Percentiles rank a stretch among this genome's conserved stretches.
Conservation (phyloP, 2,329 filamentous ascomycete species). For the Aspergillus proliferans region DNA sequence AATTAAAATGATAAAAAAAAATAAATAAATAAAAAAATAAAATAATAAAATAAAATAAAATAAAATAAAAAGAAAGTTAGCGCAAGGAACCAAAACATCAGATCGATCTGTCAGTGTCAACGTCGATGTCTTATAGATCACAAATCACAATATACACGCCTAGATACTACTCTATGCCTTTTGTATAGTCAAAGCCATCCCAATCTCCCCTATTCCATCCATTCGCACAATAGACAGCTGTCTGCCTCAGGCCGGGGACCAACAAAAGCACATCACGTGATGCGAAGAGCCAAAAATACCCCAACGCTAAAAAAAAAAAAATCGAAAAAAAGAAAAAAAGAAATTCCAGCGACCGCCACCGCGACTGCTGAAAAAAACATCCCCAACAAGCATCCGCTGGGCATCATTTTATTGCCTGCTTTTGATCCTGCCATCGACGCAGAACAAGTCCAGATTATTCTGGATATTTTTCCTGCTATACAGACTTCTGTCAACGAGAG, state of each 20-base stretch:
- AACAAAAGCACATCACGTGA: constrained; percentile 11
- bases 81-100: neutral
- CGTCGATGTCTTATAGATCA: neutral
- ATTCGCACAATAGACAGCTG: no score
- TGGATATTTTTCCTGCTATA: no score
- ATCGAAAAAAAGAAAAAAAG: constrained; percentile 14
- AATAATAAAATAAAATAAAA: no score
- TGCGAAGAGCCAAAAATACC: constrained; percentile 8
- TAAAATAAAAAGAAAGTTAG: neutral
- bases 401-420: constrained; percentile 3
- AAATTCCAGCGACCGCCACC: constrained; percentile 12
- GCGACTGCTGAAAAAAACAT: constrained; percentile 3
- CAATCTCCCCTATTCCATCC: no score
- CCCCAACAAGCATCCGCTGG: constrained; percentile 12
- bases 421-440: neutral
- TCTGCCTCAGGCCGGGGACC: neutral
- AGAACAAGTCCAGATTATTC: no score
- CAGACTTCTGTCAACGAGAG: neutral
- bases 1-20: no score
- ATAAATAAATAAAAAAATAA: no score
- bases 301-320: constrained; percentile 14
- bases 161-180: neutral
- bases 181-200: no score
- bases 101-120: neutral
- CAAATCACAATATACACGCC: neutral